phyloP scores from a whole-genome alignment of 345 rosid genomes.

The Limnanthes douglasii region DNA sequence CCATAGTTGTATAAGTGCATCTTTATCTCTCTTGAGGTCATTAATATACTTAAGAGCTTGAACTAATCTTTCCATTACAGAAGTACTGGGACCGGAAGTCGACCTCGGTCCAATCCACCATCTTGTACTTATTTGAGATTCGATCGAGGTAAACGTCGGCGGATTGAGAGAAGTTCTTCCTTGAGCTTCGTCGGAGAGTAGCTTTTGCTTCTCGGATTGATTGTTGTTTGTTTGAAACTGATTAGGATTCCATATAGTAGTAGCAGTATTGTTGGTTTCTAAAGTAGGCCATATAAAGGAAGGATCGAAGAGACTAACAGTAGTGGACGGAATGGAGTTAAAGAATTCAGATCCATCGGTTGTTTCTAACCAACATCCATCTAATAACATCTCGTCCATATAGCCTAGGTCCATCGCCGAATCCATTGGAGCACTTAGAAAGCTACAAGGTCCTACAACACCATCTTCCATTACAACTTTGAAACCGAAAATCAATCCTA shows the following conservation, averaged over 20 bases:
- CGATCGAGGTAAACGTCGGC: slow-evolving; percentile 10
- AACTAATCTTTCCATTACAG: slow-evolving; percentile 57
- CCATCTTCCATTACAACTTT: slow-evolving; percentile 53
- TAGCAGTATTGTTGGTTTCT: slow-evolving; percentile 18
- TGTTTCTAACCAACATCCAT: slow-evolving; percentile 91
- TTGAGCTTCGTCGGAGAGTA: slow-evolving; percentile 14
- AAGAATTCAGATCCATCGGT: slow-evolving; percentile 75
- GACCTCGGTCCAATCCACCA: slow-evolving; percentile 71
- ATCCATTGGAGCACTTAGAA: slow-evolving; percentile 17
- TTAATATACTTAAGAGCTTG: slow-evolving; percentile 47
- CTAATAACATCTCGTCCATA: slow-evolving; percentile 70
- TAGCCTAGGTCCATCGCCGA: slow-evolving; percentile 48
- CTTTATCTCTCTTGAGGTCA: slow-evolving; percentile 42
- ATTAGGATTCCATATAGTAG: slow-evolving; percentile 11
- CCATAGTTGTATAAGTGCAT: slow-evolving; percentile 77
- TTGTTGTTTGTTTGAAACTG: slow-evolving; percentile 13
- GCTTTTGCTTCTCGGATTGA: slow-evolving; percentile 21
- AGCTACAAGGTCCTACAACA: slow-evolving; percentile 22
- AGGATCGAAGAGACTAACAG: slow-evolving; percentile 27
- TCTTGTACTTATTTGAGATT: slow-evolving; percentile 23
- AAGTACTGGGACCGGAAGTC: slow-evolving; percentile 18
- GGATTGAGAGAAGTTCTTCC: slow-evolving; percentile 12
- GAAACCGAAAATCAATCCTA: background rate
- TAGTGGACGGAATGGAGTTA: slow-evolving; percentile 22
- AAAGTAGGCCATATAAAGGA: slow-evolving; percentile 24